A percentile compares a stretch with the other conserved stretches of the same genome.
Evolutionary conservation across 164 flowering plant genomes (phyloP).

Genomic region (Berberis thunbergii): DNA sequence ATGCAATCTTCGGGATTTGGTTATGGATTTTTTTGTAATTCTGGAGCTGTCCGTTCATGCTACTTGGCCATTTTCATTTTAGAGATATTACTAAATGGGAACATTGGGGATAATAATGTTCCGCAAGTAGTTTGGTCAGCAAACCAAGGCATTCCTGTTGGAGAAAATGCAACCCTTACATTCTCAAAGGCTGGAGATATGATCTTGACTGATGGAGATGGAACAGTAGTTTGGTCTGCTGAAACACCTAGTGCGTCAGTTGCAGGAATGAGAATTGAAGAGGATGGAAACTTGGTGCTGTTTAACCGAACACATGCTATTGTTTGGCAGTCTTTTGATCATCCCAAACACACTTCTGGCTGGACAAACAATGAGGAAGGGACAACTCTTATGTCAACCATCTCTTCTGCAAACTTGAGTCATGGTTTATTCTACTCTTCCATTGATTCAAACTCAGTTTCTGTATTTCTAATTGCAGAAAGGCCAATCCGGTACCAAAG

Average conservation of each 20-base stretch:
- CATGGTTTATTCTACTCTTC: not conserved
- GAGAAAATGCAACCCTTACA: not conserved
- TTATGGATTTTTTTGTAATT: too few species aligned
- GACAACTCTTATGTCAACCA: conserved; percentile 11
- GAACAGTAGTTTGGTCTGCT: conserved; percentile 1
- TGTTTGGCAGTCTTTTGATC: conserved; percentile 27
- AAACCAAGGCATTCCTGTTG: not conserved
- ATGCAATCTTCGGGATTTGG: too few species aligned
- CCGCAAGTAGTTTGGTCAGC: conserved; percentile 4
- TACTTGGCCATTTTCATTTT: too few species aligned
- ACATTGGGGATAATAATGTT: not conserved
- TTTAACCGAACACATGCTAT: not conserved
- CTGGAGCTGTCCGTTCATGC: too few species aligned
- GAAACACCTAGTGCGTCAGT: not conserved
- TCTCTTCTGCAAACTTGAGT: conserved; percentile 9
- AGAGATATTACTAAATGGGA: too few species aligned
- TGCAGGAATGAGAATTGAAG: not conserved
- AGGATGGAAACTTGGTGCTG: conserved; percentile 2
- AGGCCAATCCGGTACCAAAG: not conserved
- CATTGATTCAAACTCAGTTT: not conserved
- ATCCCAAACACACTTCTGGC: conserved; percentile 19
- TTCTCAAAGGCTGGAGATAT: not conserved
- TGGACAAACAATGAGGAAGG: conserved; percentile 14
- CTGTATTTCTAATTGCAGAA: not conserved
- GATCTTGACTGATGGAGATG: conserved; percentile 1